Evolutionary conservation across 2,329 filamentous ascomycete species (phyloP).

Genomic region (Monilinia vaccinii-corymbosi): DNA sequence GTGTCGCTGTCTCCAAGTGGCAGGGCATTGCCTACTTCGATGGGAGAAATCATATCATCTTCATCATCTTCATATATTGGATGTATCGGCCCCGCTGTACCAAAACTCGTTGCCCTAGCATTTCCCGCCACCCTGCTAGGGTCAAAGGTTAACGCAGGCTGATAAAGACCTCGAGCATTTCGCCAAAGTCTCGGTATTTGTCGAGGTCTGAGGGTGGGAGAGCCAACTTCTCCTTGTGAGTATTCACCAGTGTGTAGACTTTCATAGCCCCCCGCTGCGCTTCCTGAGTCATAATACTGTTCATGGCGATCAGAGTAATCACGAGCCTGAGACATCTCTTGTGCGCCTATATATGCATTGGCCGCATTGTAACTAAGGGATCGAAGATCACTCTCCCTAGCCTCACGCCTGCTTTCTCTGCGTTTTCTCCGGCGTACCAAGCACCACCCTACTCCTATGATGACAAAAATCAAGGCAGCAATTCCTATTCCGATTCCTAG

Average conservation of each 20-base stretch:
- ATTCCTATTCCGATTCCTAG: constrained; percentile 58
- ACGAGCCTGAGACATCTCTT: constrained; percentile 17
- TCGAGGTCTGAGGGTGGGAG: constrained; percentile 14
- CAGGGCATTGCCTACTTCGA: constrained; percentile 19
- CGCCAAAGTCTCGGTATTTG: constrained; percentile 31
- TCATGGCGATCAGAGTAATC: constrained; percentile 12
- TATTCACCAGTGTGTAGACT: constrained; percentile 20
- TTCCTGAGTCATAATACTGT: constrained; percentile 23
- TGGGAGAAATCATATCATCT: constrained; percentile 20
- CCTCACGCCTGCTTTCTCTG: constrained; percentile 29
- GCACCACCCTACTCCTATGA: constrained; percentile 41
- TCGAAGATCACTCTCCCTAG: constrained; percentile 45
- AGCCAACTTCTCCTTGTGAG: constrained; percentile 12
- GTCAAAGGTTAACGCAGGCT: constrained; percentile 37
- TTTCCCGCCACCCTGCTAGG: constrained; percentile 26
- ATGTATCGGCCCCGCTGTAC: constrained; percentile 45
- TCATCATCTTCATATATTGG: constrained; percentile 57
- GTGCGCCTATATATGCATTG: constrained; percentile 15
- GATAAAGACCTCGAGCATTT: constrained; percentile 30
- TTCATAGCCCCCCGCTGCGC: constrained; percentile 20
- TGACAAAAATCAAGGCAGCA: constrained; percentile 38
- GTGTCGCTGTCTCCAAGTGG: constrained; percentile 7
- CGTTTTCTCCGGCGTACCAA: constrained; percentile 33
- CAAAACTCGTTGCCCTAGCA: constrained; percentile 36
- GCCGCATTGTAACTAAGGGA: constrained; percentile 36